Conservation (phyloP, 2,329 filamentous ascomycete genomes). For the Sphaerulina musiva region DNA sequence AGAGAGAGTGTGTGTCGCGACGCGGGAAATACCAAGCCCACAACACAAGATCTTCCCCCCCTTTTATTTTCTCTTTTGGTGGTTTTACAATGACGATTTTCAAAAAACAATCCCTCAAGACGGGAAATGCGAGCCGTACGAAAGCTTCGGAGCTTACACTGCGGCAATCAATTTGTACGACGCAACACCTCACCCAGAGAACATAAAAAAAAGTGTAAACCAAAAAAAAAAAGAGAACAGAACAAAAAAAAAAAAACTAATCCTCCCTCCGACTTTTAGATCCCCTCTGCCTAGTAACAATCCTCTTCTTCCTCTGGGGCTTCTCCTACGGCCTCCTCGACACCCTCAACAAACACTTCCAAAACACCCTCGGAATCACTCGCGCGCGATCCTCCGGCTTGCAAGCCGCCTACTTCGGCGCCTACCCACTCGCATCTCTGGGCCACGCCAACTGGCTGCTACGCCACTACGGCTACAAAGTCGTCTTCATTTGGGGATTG, state of each 20-base stretch:
- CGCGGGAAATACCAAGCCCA: no score
- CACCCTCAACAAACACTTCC: slow-evolving; percentile 47
- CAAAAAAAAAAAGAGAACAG: not conserved
- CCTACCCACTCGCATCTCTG: slow-evolving; percentile 45
- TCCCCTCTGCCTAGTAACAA: slow-evolving; percentile 54
- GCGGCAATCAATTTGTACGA: slow-evolving; percentile 7
- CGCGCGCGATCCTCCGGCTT: slow-evolving; percentile 37
- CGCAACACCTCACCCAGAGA: no score
- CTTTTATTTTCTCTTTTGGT: no score
- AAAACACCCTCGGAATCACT: slow-evolving; percentile 40
- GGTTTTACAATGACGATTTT: slow-evolving; percentile 13
- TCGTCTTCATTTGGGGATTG: slow-evolving; percentile 48
- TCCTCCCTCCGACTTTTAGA: no score
- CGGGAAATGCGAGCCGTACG: slow-evolving; percentile 13
- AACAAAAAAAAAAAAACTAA: no score
- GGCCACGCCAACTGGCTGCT: slow-evolving; percentile 38
- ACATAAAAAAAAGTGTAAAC: no score
- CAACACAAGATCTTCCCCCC: no score
- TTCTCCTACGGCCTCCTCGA: slow-evolving; percentile 54
- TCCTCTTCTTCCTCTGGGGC: slow-evolving; percentile 57
- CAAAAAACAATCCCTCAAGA: slow-evolving; percentile 15
- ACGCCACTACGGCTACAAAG: slow-evolving; percentile 45
- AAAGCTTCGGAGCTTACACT: slow-evolving; percentile 19
- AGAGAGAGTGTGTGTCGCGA: no score
- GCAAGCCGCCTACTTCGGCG: slow-evolving; percentile 47